These are phyloP conservation scores for Pyrenopolyporus hunteri DNA, from an alignment of 495 filamentous ascomycete species.

Conservation along the genomic window DNA sequence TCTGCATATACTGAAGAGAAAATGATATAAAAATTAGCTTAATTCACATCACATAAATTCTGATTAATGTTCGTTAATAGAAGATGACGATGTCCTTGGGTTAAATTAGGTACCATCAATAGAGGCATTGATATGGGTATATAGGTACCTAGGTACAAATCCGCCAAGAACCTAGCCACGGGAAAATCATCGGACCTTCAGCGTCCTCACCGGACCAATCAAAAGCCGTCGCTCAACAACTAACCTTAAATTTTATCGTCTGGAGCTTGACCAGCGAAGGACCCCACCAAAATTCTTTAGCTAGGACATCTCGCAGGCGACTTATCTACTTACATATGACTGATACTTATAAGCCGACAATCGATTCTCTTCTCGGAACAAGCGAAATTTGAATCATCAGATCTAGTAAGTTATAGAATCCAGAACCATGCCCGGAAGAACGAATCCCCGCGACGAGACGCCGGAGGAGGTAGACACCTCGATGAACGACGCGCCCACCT, in stretches of 20 bases:
- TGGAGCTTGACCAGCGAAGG: slow-evolving; percentile 14
- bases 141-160: not conserved
- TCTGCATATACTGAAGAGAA: no score
- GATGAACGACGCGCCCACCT: slow-evolving; percentile 61
- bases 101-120: not conserved
- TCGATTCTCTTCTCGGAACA: no score
- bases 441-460: slow-evolving; percentile 37
- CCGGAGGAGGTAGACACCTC: slow-evolving; percentile 49
- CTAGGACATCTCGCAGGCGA: slow-evolving; percentile 7
- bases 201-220: not conserved
- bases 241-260: slow-evolving; percentile 28
- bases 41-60: no score
- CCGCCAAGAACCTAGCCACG: not conserved
- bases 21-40: no score
- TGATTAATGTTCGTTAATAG: no score
- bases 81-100: no score
- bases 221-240: not conserved
- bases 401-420: not conserved
- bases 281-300: slow-evolving; percentile 30
- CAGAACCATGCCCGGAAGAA: slow-evolving; percentile 43
- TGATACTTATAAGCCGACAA: no score
- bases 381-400: no score
- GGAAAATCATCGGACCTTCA: slow-evolving; percentile 8
- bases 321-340: no score
- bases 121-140: not conserved